Evolutionary conservation across 768 basidiomycete species (phyloP).

Genomic region (Rhodosporidiobolus sp.): DNA sequence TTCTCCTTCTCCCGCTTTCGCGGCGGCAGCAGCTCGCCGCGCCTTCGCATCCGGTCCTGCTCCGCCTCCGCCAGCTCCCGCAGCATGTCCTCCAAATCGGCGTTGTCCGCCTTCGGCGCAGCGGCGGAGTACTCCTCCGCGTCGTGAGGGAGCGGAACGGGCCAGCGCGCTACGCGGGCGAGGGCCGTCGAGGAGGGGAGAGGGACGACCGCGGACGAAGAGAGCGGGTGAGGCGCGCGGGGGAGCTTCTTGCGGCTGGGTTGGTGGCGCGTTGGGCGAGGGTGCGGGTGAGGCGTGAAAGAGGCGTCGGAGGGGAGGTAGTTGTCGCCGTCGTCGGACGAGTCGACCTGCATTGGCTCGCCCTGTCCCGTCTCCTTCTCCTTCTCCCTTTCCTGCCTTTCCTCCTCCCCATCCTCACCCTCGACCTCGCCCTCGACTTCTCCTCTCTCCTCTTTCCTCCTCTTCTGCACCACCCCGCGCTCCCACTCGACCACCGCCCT

Average conservation of each 20-base stretch:
- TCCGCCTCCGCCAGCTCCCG: too few relatives aligned
- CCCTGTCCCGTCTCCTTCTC: neutral
- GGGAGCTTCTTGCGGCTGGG: neutral
- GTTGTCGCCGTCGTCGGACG: constrained; percentile 5
- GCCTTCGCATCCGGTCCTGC: neutral
- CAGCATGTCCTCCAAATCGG: too few relatives aligned
- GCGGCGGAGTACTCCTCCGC: too few relatives aligned
- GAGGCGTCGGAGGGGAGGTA: neutral
- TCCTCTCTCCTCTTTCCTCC: neutral
- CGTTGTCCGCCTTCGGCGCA: too few relatives aligned
- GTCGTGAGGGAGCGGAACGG: too few relatives aligned
- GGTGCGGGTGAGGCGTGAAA: too few relatives aligned
- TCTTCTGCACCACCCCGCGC: neutral
- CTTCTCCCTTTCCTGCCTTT: neutral
- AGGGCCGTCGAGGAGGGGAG: too few relatives aligned
- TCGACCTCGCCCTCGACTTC: neutral
- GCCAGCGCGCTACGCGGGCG: too few relatives aligned
- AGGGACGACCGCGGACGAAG: too few relatives aligned
- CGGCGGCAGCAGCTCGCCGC: neutral
- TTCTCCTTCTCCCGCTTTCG: neutral
- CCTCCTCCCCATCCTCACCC: neutral
- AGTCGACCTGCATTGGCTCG: neutral
- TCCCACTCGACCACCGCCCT: constrained; percentile 18
- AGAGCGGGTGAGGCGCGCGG: too few relatives aligned
- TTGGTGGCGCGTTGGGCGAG: neutral